A percentile compares a stretch with the other conserved stretches of the same genome.
Evolutionary conservation across 805 yeast genomes (phyloP).

Genomic region (Kazachstania bromeliacearum): DNA sequence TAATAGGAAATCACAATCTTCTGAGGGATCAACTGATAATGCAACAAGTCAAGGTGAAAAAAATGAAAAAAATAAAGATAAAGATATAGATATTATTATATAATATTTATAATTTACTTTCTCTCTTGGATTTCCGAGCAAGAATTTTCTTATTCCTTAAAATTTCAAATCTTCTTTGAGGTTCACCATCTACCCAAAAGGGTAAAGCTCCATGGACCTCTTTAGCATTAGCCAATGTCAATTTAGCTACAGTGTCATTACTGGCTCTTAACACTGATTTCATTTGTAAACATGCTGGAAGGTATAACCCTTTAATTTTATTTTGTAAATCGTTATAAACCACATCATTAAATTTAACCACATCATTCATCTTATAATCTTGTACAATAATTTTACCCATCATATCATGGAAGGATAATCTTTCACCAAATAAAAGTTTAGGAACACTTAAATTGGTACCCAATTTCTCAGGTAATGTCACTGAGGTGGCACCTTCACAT

Average conservation of each 20-base stretch:
- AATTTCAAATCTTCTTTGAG: slow-evolving; percentile 56
- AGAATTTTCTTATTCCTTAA: slow-evolving; percentile 38
- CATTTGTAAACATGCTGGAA: slow-evolving; percentile 36
- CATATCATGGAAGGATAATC: slow-evolving; percentile 52
- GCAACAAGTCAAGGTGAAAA: neutral
- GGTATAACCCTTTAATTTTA: slow-evolving; percentile 30
- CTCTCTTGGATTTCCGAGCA: slow-evolving; percentile 40
- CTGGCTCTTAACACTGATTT: slow-evolving; percentile 31
- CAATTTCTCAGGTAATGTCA: slow-evolving; percentile 56
- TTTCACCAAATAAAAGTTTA: slow-evolving; percentile 60
- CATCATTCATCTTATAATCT: slow-evolving; percentile 34
- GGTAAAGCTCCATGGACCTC: slow-evolving; percentile 64
- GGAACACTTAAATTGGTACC: slow-evolving; percentile 69
- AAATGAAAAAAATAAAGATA: neutral
- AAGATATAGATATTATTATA: slow-evolving; percentile 2
- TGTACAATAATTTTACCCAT: slow-evolving; percentile 54
- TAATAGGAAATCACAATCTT: slow-evolving; percentile 20
- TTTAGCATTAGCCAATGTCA: slow-evolving; percentile 45
- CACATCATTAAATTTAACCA: slow-evolving; percentile 39
- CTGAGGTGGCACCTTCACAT: slow-evolving; percentile 70
- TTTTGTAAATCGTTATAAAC: slow-evolving; percentile 34
- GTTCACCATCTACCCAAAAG: slow-evolving; percentile 64
- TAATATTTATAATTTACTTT: neutral
- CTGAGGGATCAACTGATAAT: neutral
- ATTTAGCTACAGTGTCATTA: slow-evolving; percentile 19